A percentile compares a stretch with the other conserved stretches of the same genome.
Evolutionary conservation across 2,329 filamentous ascomycete species (phyloP).

Genomic region (Clarireedia homoeocarpa): DNA sequence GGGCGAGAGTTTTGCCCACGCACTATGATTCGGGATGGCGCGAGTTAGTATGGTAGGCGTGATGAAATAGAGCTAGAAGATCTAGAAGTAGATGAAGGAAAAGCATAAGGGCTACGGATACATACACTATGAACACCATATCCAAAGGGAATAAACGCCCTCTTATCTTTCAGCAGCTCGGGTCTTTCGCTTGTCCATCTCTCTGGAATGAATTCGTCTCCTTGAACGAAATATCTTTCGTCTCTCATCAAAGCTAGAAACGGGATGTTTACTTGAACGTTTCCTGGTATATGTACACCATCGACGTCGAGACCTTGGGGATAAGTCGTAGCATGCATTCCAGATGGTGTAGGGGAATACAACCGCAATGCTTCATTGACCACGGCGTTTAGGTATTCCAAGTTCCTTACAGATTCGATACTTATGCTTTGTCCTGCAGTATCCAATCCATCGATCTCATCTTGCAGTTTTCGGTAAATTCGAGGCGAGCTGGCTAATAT

Average conservation of each 20-base stretch:
- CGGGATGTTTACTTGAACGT: constrained; percentile 11
- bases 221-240: constrained; percentile 13
- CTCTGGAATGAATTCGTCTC: constrained; percentile 13
- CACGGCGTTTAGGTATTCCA: constrained; percentile 13
- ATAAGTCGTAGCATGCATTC: constrained; percentile 9
- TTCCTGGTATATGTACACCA: constrained; percentile 9
- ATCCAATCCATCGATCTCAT: constrained; percentile 10
- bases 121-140: constrained; percentile 13
- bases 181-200: constrained; percentile 12
- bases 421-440: neutral
- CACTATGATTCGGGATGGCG: neutral
- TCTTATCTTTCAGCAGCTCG: constrained; percentile 10
- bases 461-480: constrained; percentile 11
- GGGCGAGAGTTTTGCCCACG: constrained; percentile 14
- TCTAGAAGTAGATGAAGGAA: too few species aligned
- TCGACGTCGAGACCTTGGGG: constrained; percentile 9
- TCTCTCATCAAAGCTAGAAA: constrained; percentile 14
- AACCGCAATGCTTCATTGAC: constrained; percentile 14
- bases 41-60: neutral
- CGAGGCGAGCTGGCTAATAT: constrained; percentile 3
- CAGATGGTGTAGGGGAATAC: constrained; percentile 11
- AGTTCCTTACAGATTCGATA: constrained; percentile 6
- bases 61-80: neutral
- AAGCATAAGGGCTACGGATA: neutral
- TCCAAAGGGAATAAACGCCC: constrained; percentile 16